These are phyloP conservation scores for Tetradesmus lagerheimii DNA, from an alignment of 139 green algal species.

Conservation along the genomic window DNA sequence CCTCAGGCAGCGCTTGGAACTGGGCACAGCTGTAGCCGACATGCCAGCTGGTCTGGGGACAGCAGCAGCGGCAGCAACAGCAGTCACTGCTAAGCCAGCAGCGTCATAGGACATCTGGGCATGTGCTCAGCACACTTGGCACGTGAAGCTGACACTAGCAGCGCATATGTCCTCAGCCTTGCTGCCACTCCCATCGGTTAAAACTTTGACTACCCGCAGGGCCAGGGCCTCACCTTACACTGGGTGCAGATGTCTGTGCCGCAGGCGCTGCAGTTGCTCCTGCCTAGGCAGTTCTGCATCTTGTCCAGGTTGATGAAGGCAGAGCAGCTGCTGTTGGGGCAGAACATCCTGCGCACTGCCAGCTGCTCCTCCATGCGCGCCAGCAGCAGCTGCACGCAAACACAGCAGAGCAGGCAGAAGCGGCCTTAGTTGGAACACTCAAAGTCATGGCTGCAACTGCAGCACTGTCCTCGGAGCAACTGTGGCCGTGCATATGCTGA, in stretches of 20 bases:
- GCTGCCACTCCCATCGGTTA: too few relatives aligned
- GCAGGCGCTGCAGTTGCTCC: background rate
- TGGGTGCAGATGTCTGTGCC: background rate
- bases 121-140: too few relatives aligned
- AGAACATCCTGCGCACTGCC: constrained; percentile 4
- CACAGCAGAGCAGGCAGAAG: background rate
- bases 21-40: background rate
- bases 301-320: constrained; percentile 14
- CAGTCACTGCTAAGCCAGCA: too few relatives aligned
- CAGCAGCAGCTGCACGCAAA: background rate
- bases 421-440: too few relatives aligned
- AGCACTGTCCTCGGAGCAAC: too few relatives aligned
- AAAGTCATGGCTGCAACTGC: too few relatives aligned
- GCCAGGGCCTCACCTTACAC: background rate
- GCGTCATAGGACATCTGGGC: too few relatives aligned
- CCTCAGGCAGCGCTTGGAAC: constrained; percentile 5
- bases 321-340: constrained; percentile 8
- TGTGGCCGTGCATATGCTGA: too few relatives aligned
- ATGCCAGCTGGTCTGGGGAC: background rate
- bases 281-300: background rate
- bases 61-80: too few relatives aligned
- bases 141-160: too few relatives aligned
- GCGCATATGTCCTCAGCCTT: too few relatives aligned
- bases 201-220: too few relatives aligned
- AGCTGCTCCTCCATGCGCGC: constrained; percentile 5